These are phyloP conservation scores for Eutrema heterophyllum DNA, from an alignment of 345 rosid genomes.

Conservation along the genomic window DNA sequence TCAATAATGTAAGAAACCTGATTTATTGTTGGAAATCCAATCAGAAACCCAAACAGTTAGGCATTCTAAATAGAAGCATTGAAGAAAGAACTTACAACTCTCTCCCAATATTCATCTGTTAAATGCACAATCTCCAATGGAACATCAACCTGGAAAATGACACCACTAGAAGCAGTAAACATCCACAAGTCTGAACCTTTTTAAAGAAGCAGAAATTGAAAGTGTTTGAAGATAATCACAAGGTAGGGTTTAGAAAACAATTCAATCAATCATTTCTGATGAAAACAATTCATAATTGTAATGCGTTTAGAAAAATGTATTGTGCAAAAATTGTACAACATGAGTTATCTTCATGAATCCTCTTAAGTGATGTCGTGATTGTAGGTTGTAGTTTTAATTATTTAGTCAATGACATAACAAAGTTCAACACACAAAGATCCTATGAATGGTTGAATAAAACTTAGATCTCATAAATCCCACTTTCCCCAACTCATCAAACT, in stretches of 20 bases:
- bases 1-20: conserved; percentile 88
- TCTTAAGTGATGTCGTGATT: no score
- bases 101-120: conserved; percentile 90
- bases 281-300: no score
- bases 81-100: conserved; percentile 52
- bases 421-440: no score
- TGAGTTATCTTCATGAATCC: no score
- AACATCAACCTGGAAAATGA: conserved; percentile 56
- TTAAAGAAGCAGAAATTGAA: neutral
- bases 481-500: no score
- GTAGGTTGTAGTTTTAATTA: no score
- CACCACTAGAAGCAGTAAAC: conserved; percentile 8
- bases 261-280: no score
- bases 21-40: neutral
- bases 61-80: neutral
- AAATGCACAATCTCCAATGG: conserved; percentile 89
- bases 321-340: no score
- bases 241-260: neutral
- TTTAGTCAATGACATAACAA: no score
- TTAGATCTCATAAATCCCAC: no score
- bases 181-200: neutral
- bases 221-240: neutral
- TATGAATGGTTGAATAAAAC: no score
- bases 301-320: no score
- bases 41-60: neutral